These are phyloP conservation scores for Crithidia brevicula DNA, from an alignment of 208 protist genomes.

Conservation along the genomic window DNA sequence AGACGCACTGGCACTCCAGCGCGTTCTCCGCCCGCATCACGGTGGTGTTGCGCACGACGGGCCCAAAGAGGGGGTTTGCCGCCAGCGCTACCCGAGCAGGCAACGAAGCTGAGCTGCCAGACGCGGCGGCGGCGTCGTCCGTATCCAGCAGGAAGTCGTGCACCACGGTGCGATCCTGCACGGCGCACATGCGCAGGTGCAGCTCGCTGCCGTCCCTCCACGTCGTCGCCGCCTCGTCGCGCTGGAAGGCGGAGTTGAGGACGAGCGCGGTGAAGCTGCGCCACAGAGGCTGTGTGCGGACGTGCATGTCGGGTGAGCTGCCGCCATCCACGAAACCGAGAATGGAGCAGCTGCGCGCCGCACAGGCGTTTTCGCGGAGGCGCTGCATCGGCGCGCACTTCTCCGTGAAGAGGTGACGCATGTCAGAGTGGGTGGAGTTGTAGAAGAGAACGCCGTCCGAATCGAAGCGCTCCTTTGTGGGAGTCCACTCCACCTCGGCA, in stretches of 20 bases:
- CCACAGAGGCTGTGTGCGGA: slow-evolving; percentile 36
- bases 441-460: slow-evolving; percentile 30
- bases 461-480: slow-evolving; percentile 37
- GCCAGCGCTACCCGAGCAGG: slow-evolving; percentile 14
- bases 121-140: slow-evolving; percentile 9
- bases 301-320: neutral
- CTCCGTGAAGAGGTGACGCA: slow-evolving; percentile 10
- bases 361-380: slow-evolving; percentile 8
- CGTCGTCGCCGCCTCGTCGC: neutral
- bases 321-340: slow-evolving; percentile 30
- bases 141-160: slow-evolving; percentile 28
- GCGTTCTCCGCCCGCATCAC: slow-evolving; percentile 13
- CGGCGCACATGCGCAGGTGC: slow-evolving; percentile 33
- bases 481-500: slow-evolving; percentile 15
- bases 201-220: slow-evolving; percentile 38
- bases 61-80: slow-evolving; percentile 43
- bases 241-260: slow-evolving; percentile 18
- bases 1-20: slow-evolving; percentile 11
- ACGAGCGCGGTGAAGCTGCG: slow-evolving; percentile 21
- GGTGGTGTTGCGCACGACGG: slow-evolving; percentile 38
- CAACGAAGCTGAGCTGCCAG: neutral
- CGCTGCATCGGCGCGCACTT: slow-evolving; percentile 4
- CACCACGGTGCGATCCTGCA: slow-evolving; percentile 31
- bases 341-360: slow-evolving; percentile 29
- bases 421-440: slow-evolving; percentile 13